Conservation (phyloP, 202 grass and related monocot species). For the Bolboschoenoplectus hybrid region DNA sequence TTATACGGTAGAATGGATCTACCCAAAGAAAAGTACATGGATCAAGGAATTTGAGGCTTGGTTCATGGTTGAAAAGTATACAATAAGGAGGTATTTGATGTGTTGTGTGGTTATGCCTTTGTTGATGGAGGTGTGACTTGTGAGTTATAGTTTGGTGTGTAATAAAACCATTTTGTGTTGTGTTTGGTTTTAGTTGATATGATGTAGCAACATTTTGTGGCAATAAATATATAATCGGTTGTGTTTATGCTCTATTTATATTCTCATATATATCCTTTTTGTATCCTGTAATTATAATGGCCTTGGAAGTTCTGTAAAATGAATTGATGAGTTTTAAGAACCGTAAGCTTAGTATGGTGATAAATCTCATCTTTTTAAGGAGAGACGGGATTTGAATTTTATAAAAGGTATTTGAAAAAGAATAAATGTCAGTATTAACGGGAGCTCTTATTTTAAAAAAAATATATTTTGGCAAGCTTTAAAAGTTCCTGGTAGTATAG, state of each 20-base stretch:
- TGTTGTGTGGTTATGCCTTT: slow-evolving; percentile 21
- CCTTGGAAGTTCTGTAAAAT: not conserved
- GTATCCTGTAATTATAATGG: not conserved
- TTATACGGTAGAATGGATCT: slow-evolving; percentile 56
- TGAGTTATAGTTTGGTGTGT: slow-evolving; percentile 36
- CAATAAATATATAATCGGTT: slow-evolving; percentile 1
- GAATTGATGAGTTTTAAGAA: not conserved
- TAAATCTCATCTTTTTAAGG: too few species aligned
- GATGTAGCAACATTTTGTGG: not conserved
- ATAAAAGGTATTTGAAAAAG: too few species aligned
- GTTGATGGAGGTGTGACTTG: not conserved
- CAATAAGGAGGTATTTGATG: slow-evolving; percentile 72
- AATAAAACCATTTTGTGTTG: slow-evolving; percentile 45
- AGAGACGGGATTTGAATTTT: too few species aligned
- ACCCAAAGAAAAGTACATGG: slow-evolving; percentile 44
- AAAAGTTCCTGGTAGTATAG: not conserved
- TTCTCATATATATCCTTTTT: not conserved
- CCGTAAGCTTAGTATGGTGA: too few species aligned
- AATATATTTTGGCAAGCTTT: not conserved
- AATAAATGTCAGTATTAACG: too few species aligned
- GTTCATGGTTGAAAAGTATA: slow-evolving; percentile 64
- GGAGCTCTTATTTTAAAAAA: too few species aligned
- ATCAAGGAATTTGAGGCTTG: slow-evolving; percentile 61
- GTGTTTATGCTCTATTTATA: not conserved
- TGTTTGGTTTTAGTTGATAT: slow-evolving; percentile 20